These are phyloP conservation scores for Chrysanthemum lavandulifolium DNA, from an alignment of 129 eudicot species.

Conservation along the genomic window DNA sequence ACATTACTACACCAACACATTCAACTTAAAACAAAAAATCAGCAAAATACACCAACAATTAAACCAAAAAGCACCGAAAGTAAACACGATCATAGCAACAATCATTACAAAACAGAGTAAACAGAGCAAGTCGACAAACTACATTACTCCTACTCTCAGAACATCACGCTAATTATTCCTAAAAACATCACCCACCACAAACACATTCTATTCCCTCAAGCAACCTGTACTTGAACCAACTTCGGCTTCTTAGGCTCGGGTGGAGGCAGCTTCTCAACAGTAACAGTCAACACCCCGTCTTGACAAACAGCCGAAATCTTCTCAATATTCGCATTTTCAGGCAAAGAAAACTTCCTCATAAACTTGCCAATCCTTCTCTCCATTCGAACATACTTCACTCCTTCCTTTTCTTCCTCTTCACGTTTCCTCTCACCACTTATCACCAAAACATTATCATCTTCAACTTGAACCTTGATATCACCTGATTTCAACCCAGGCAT, in stretches of 20 bases:
- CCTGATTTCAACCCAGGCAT: neutral
- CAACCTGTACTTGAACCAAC: neutral
- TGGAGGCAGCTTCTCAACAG: neutral
- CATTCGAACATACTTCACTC: neutral
- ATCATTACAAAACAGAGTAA: too few species aligned
- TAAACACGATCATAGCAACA: too few species aligned
- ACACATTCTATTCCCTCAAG: neutral
- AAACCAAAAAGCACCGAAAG: too few species aligned
- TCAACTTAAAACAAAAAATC: too few species aligned
- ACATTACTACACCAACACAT: too few species aligned
- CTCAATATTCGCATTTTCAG: neutral
- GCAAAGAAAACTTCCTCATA: constrained; percentile 3
- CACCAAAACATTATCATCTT: neutral
- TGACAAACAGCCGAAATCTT: neutral
- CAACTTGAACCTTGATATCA: neutral
- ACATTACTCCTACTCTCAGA: neutral
- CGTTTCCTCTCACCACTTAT: neutral
- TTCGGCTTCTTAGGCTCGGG: constrained; percentile 3
- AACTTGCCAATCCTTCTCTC: constrained; percentile 6
- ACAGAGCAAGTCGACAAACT: too few species aligned
- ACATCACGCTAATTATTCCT: neutral
- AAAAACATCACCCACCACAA: neutral
- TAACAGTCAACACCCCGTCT: neutral
- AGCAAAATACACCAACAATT: too few species aligned
- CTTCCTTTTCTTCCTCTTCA: neutral